Evolutionary conservation across 2,329 filamentous ascomycete genomes (phyloP), one percentile per base, ranked within the genome.

Genomic region (Thermoascus crustaceus): DNA sequence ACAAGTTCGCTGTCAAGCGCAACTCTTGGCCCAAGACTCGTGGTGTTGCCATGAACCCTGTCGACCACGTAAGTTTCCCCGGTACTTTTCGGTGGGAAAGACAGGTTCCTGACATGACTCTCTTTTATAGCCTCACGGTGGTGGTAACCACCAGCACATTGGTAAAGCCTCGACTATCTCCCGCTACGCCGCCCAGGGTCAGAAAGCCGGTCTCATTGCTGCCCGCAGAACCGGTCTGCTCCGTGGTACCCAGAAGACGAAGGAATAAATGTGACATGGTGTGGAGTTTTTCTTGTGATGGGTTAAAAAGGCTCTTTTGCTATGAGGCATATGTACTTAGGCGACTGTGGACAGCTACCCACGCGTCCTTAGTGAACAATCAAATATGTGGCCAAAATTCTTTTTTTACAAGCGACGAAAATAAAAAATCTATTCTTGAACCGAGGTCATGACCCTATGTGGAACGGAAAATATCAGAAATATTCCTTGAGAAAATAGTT

Each of bases 11-110:
- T 58, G 93, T 95, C 76, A 98, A 98, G 87, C 87, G 91, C 68
- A 96, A 98, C 86, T 89, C 81, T 67, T 98, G 91, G 91, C 91
- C 91, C 74, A 95, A 94, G 85, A 98, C 91, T 79, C 89, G 91
- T 91, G 91, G 91, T 95, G 91, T 98, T 82, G 91, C 91, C 73
- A 98, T 98, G 91, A 98, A 98, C 78, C 91, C 91, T 62, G 91
- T 98, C 64, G 91, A 98, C 75, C 91, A 98, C 80, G 71, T 74
- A 73, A 66, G 71, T 52, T 47, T 33, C 20, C 19, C 37, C 22
- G n/a, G 17, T 6, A 10, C 23, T 18, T 17, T 11, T 17, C 21
- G 10, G 14, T 35, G 17, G 11, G 20, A n/a, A 30, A n/a, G 13
- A 21, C 39, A 32, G 30, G 32, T 35, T 18, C 43, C 47, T 55